A percentile compares a stretch with the other conserved stretches of the same genome.
Evolutionary conservation across 2,329 filamentous ascomycete species (phyloP).

Genomic region (Xenoacremonium recifei): DNA sequence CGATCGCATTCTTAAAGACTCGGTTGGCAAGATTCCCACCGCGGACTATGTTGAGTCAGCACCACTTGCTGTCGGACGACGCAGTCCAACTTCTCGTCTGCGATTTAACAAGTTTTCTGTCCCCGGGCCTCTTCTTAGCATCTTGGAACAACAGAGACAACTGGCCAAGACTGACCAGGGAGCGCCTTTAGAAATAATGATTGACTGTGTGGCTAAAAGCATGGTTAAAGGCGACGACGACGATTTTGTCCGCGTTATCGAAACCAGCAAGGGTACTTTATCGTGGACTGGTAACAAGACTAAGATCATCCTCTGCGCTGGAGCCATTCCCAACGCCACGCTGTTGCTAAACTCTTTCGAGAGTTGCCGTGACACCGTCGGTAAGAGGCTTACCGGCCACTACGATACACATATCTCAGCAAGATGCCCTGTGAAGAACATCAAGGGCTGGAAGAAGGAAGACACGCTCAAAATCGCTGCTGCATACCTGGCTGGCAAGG

Average conservation of each 20-base stretch:
- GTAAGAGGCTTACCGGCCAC: conserved; percentile 3
- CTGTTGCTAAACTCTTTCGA: conserved; percentile 5
- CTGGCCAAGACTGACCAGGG: neutral
- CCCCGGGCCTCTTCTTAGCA: neutral
- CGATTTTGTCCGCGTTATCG: conserved; percentile 3
- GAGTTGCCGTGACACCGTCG: conserved; percentile 3
- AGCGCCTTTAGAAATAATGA: conserved; percentile 2
- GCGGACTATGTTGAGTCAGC: conserved; percentile 5
- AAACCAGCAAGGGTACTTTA: conserved; percentile 4
- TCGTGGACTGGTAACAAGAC: conserved; percentile 5
- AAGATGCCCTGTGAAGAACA: conserved; percentile 4
- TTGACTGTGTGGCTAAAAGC: conserved; percentile 2
- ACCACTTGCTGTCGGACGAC: conserved; percentile 2
- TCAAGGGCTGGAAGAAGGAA: conserved; percentile 4
- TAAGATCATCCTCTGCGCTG: conserved; percentile 2
- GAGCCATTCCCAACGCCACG: conserved; percentile 3
- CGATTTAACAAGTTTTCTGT: neutral
- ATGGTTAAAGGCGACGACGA: conserved; percentile 4
- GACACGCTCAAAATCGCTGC: conserved; percentile 3
- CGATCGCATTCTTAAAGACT: conserved; percentile 1
- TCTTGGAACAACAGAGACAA: neutral
- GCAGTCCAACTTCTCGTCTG: conserved; percentile 3
- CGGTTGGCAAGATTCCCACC: conserved; percentile 1
- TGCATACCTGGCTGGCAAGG: neutral
- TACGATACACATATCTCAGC: conserved; percentile 2